Evolutionary conservation across 768 basidiomycete genomes (phyloP).

Genomic region (Paxillus rubicundulus): DNA sequence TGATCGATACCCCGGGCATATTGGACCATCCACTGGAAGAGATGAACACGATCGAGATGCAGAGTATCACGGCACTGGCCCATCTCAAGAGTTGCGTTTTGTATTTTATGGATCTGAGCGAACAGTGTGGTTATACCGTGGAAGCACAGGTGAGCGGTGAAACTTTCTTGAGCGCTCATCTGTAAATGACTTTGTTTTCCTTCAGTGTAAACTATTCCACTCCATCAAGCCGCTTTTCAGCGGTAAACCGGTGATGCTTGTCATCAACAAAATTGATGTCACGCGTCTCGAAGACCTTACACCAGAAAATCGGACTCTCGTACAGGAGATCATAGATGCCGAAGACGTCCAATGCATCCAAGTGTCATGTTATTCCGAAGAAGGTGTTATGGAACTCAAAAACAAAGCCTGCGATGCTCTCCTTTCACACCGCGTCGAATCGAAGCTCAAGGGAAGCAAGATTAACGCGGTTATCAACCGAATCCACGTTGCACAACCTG

Average conservation of each 20-base stretch:
- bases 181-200: background rate
- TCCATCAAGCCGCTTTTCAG: conserved; percentile 97
- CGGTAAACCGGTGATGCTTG: conserved; percentile 90
- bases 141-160: conserved; percentile 78
- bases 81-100: conserved; percentile 92
- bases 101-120: conserved; percentile 99
- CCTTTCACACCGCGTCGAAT: conserved; percentile 90
- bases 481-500: conserved; percentile 92
- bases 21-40: conserved; percentile 98
- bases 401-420: conserved; percentile 94
- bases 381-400: conserved; percentile 96
- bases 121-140: conserved; percentile 96
- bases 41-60: conserved; percentile 99
- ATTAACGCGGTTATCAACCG: conserved; percentile 92
- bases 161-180: background rate
- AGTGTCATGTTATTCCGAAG: conserved; percentile 93
- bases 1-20: conserved; percentile 98
- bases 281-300: conserved; percentile 82
- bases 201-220: conserved; percentile 95
- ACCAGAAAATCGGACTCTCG: conserved; percentile 70
- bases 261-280: conserved; percentile 98
- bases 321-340: conserved; percentile 80
- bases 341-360: conserved; percentile 76
- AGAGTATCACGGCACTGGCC: conserved; percentile 96
- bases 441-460: conserved; percentile 91